Conservation (phyloP, 139 green algal genomes). For the Pleodorina starrii region DNA sequence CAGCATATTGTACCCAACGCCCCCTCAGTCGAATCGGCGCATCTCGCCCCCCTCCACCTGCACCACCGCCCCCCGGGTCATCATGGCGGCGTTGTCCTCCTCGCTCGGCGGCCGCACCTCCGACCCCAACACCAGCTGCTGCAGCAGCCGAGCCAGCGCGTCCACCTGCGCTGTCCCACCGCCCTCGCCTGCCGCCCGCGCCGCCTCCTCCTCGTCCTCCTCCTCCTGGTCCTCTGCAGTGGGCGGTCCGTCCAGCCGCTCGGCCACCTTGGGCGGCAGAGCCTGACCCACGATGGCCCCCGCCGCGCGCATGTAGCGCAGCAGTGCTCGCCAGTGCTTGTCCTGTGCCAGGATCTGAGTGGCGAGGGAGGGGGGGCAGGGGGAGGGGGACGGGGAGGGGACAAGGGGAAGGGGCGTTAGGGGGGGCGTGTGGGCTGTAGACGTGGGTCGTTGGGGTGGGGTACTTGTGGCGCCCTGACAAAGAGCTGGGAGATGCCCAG, state of each 20-base stretch:
- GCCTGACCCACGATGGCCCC: conserved; percentile 13
- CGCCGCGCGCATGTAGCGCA: conserved; percentile 1
- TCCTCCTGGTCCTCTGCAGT: neutral
- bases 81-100: neutral
- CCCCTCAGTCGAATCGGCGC: conserved; percentile 20
- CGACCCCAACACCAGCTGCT: conserved; percentile 23
- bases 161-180: neutral
- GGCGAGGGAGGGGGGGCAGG: neutral
- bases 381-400: neutral
- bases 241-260: neutral
- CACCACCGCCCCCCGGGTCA: neutral
- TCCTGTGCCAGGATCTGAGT: conserved; percentile 43
- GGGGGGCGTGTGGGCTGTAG: no score
- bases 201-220: conserved; percentile 11
- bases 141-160: conserved; percentile 1
- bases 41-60: conserved; percentile 41
- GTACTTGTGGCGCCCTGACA: no score
- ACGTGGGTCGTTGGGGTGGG: neutral
- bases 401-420: no score
- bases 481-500: no score
- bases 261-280: neutral
- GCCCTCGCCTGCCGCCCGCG: neutral
- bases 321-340: conserved; percentile 46
- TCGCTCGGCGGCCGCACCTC: neutral
- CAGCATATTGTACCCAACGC: no score